Percentiles rank a stretch among this genome's conserved stretches.
These are phyloP conservation scores for Ceratobasidium sp. DNA, from an alignment of 1,284 basidiomycete species.

Conservation along the genomic window DNA sequence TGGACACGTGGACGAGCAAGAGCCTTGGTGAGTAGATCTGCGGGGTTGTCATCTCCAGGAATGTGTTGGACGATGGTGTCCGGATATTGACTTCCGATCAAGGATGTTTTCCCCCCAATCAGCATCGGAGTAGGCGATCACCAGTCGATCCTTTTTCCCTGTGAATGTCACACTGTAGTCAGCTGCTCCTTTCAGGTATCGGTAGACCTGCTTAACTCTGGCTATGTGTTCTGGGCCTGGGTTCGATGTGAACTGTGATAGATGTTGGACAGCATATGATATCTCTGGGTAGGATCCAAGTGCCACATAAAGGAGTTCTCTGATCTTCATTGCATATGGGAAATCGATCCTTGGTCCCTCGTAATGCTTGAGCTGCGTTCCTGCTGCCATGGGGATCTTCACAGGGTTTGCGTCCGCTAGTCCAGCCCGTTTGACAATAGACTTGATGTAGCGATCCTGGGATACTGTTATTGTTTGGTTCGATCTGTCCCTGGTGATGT, in stretches of 20 bases:
- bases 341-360: conserved; percentile 2
- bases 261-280: conserved; percentile 52
- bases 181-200: conserved; percentile 52
- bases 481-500: not conserved
- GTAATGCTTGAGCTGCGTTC: conserved; percentile 2
- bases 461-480: conserved; percentile 4
- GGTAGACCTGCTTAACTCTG: conserved; percentile 52
- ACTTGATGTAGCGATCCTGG: conserved; percentile 30
- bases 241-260: conserved; percentile 53
- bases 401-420: conserved; percentile 1
- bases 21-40: too few species aligned
- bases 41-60: too few species aligned
- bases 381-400: conserved; percentile 6
- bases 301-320: conserved; percentile 56
- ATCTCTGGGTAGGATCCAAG: conserved; percentile 56
- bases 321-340: conserved; percentile 51
- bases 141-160: not conserved
- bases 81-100: conserved; percentile 48
- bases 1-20: too few species aligned
- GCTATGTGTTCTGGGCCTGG: conserved; percentile 52
- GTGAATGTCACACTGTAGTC: conserved; percentile 4
- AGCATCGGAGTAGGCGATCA: conserved; percentile 30
- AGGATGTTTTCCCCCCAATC: conserved; percentile 37
- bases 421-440: conserved; percentile 20
- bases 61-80: too few species aligned